phyloP scores from a whole-genome alignment of 345 rosid species.

The Gossypium longicalyx region DNA sequence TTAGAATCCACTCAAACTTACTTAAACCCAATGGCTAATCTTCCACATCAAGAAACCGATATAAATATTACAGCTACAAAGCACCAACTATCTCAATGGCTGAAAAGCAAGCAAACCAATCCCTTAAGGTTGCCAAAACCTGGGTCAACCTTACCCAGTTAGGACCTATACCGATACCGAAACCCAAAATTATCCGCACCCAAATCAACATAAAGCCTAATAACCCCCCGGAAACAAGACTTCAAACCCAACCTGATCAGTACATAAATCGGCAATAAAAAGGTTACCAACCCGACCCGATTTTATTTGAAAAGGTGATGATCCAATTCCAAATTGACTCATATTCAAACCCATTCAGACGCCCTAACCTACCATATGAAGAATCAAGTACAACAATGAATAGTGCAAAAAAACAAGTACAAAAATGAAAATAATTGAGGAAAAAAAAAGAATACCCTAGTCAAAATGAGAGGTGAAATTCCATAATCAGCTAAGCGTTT shows the following conservation, averaged over 20 bases:
- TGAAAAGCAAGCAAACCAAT: not conserved
- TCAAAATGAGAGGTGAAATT: conserved; percentile 69
- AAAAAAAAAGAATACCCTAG: conserved; percentile 40
- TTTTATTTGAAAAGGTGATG: not conserved
- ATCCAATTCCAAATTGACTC: not conserved
- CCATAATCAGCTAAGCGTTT: conserved; percentile 43
- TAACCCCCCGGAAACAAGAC: not conserved
- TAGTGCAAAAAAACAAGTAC: not conserved
- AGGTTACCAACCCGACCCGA: not conserved
- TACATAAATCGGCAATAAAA: not conserved
- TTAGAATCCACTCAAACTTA: not conserved
- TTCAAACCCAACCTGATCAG: not conserved
- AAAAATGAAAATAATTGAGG: not conserved
- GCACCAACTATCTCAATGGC: not conserved
- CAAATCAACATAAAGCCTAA: not conserved
- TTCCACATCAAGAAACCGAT: not conserved
- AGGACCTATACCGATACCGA: not conserved
- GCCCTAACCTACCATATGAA: not conserved
- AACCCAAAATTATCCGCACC: not conserved
- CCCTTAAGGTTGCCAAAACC: not conserved
- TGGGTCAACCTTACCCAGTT: not conserved
- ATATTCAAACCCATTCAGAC: not conserved
- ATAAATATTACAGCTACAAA: not conserved
- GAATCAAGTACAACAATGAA: conserved; percentile 3
- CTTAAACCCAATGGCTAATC: not conserved